Conservation (phyloP, 805 yeast species). For the Lipomyces kockii region DNA sequence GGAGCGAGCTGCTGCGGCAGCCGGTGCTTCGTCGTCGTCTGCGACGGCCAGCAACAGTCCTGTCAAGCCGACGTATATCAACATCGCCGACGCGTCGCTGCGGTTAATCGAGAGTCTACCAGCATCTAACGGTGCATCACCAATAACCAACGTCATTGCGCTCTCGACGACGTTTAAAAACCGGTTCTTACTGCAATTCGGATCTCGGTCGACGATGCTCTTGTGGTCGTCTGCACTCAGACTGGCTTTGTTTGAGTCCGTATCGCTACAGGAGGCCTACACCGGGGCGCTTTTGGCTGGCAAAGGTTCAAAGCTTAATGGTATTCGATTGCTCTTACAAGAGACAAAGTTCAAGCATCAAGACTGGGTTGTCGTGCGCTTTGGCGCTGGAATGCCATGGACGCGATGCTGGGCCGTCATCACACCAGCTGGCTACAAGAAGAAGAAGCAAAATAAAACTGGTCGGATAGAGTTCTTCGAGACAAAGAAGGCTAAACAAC, state of each 20-base stretch:
- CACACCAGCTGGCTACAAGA: slow-evolving; percentile 57
- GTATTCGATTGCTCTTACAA: slow-evolving; percentile 80
- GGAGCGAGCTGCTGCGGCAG: slow-evolving; percentile 53
- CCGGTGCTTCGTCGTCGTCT: slow-evolving; percentile 43
- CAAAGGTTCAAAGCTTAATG: slow-evolving; percentile 85
- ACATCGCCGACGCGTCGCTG: slow-evolving; percentile 87
- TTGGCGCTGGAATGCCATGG: slow-evolving; percentile 99
- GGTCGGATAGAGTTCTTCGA: slow-evolving; percentile 84
- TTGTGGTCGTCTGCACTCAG: slow-evolving; percentile 86
- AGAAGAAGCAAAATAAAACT: slow-evolving; percentile 49
- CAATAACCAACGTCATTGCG: slow-evolving; percentile 56
- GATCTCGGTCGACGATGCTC: slow-evolving; percentile 63
- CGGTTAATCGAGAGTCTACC: slow-evolving; percentile 49
- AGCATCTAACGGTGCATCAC: slow-evolving; percentile 19
- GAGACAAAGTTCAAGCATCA: slow-evolving; percentile 86
- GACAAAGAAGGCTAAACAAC: slow-evolving; percentile 69
- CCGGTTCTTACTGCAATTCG: slow-evolving; percentile 79
- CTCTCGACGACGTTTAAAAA: slow-evolving; percentile 92
- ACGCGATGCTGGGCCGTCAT: slow-evolving; percentile 89
- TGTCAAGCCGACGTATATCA: slow-evolving; percentile 79
- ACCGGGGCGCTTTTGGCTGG: slow-evolving; percentile 93
- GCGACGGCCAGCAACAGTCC: not conserved
- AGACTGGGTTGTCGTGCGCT: slow-evolving; percentile 93
- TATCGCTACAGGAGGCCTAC: slow-evolving; percentile 88
- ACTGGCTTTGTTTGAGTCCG: slow-evolving; percentile 77